Evolutionary conservation across 2,329 filamentous ascomycete genomes (phyloP), one percentile per base, ranked within the genome.

Genomic region (Calonectria pseudoturangicola): DNA sequence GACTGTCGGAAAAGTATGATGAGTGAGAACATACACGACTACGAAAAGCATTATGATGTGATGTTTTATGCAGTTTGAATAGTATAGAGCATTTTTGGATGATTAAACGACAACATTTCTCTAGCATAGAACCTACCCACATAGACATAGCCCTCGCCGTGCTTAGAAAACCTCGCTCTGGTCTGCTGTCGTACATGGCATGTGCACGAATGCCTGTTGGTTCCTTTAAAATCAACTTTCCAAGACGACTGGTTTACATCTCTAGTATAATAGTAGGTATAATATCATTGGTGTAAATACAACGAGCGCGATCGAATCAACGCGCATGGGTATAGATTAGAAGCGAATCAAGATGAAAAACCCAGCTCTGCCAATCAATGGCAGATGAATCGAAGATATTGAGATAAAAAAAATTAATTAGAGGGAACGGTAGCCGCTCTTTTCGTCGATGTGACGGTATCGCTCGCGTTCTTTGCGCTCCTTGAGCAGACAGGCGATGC

Each of bases 381-480:
- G 65, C 41, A 62, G 28, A 28, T 16, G 41, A 50, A 41, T 33
- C 33, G 43, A 43, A 39, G 33, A 41, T 8, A 43, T 51, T 5
- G 18, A 33, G 25, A 16, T 56, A 15, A 15, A 33, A n/a, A 15
- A 27, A n/a, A 33, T 51, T 9, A 13, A 41, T 82, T 89, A 90
- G 39, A 87, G 84, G 65, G 88, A 83, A 73, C 83, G 84, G 75
- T 86, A 85, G 66, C 92, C 91, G 74, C 84, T 90, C 90, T 97
- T 97, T 88, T 95, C 92, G 81, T 96, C 94, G 79, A 97, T 96
- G 81, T 94, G 89, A 72, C 92, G 90, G 86, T 95, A 97, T 72
- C 94, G 89, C 84, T 94, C 92, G 80, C 91, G 91, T 86, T 97
- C 94, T 85, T 93, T 94, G 81, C 94, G 92, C 79, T 95, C 92